These are phyloP conservation scores for Craspedostauros australis DNA, from an alignment of 108 stramenopile species.

Conservation along the genomic window DNA sequence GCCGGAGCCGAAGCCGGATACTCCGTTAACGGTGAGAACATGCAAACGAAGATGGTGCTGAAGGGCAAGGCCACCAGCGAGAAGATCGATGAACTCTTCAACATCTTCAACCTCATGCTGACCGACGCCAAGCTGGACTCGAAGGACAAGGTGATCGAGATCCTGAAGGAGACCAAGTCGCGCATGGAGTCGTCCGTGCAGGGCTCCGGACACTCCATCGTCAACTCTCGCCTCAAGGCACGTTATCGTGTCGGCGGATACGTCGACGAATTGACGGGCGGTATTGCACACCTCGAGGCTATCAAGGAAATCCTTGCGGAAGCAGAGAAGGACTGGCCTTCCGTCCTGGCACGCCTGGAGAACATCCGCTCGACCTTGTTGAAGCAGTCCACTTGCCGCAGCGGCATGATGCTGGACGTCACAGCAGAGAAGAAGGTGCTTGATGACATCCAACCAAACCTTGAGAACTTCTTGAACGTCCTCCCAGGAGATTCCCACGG, in stretches of 20 bases:
- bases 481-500: constrained; percentile 69
- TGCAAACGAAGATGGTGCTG: constrained; percentile 72
- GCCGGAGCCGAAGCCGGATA: constrained; percentile 42
- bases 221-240: constrained; percentile 72
- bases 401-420: constrained; percentile 89
- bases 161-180: constrained; percentile 83
- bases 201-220: constrained; percentile 76
- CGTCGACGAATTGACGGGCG: constrained; percentile 87
- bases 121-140: constrained; percentile 86
- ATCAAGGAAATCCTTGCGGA: constrained; percentile 72
- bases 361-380: constrained; percentile 80
- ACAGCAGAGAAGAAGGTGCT: constrained; percentile 79
- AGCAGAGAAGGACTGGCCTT: constrained; percentile 93
- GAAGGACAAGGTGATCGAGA: constrained; percentile 84
- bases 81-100: constrained; percentile 82
- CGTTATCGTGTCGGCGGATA: constrained; percentile 84
- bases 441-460: constrained; percentile 52
- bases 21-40: constrained; percentile 53
- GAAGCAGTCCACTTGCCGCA: constrained; percentile 48
- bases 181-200: constrained; percentile 63
- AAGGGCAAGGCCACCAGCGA: constrained; percentile 84
- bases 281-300: constrained; percentile 75
- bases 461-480: constrained; percentile 61
- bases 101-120: constrained; percentile 79
- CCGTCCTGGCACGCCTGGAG: constrained; percentile 77